A percentile compares a stretch with the other conserved stretches of the same genome.
Evolutionary conservation across 441 rosid species (phyloP).

Genomic region (Populus hybrid): DNA sequence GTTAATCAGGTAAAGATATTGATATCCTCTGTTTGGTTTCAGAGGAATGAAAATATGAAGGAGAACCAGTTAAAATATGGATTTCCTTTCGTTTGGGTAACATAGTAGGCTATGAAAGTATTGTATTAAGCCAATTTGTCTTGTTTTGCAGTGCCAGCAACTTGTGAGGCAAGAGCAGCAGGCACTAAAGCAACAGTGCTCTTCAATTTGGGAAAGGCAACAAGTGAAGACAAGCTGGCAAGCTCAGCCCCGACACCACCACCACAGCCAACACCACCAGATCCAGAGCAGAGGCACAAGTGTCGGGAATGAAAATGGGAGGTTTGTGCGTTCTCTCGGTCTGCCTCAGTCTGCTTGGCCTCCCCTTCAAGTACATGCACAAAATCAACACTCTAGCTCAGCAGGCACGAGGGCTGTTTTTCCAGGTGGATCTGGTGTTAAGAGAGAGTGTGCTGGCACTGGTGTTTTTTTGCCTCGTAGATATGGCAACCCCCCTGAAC

Average conservation of each 20-base stretch:
- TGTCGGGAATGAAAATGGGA: not conserved
- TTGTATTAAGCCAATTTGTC: not conserved
- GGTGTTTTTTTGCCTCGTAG: constrained; percentile 91
- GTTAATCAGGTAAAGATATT: not conserved
- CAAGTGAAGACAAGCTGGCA: constrained; percentile 22
- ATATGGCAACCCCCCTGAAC: constrained; percentile 35
- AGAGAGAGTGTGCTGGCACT: constrained; percentile 56
- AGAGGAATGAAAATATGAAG: not conserved
- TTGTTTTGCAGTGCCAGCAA: constrained; percentile 22
- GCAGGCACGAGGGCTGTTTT: constrained; percentile 35
- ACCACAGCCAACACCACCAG: constrained; percentile 23
- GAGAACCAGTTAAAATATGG: not conserved
- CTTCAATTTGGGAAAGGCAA: constrained; percentile 29
- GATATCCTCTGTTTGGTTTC: not conserved
- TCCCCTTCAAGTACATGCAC: constrained; percentile 25
- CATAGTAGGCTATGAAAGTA: not conserved
- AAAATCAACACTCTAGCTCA: constrained; percentile 17
- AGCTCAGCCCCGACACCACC: constrained; percentile 11
- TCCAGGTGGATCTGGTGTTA: constrained; percentile 40
- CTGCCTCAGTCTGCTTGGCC: constrained; percentile 37
- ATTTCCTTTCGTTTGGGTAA: too few species aligned
- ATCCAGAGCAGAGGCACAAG: constrained; percentile 29
- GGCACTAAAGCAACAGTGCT: constrained; percentile 17
- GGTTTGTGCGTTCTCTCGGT: constrained; percentile 11
- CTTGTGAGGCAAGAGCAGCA: not conserved